Base-by-base conservation (phyloP, 805 yeast genomes). In the Wickerhamiella parazyma region DNA sequence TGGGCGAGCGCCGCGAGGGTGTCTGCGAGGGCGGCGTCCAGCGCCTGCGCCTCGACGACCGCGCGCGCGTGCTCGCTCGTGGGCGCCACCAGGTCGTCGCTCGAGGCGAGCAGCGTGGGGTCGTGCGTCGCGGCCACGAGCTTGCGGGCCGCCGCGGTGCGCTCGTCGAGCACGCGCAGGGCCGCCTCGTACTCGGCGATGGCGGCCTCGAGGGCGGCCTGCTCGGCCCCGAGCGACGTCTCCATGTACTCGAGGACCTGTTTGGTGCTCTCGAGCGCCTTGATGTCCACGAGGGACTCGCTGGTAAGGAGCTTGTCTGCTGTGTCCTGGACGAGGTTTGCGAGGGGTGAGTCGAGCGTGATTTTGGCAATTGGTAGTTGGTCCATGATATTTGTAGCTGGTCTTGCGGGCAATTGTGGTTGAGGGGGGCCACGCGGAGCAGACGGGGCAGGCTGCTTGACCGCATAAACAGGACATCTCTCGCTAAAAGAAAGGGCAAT, bases 11-110 rank as follows among this genome's bases (percentile, higher is more conserved):
- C 67, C 45, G 71, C 67, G 5, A 75, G 63, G 0, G 87, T 67
- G 55, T 87, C 95, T 24, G 72, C 71, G n/a, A 78, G 69, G 1
- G 94, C 82, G 47, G 70, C 68, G 42, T 80, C 82, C 33, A 74
- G 78, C 16, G 86, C 71, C 0, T 74, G 73, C 1, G 79, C 62
- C 17, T 71, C 71, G 55, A 80, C 78, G 11, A 80, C 54, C 56
- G 83, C 94, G 45, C 72, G 69, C 44, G 70, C 67, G 1, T 70
- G 76, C 0, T 66, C 63, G 1, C 75, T 70, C 44, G 72, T 77
- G 0, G 77, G 73, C 28, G 65, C 61, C 1, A 75, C 61, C 2
- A 69, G 49, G 9, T 67, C 66, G 44, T 69, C 75, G 2, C 70
- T 55, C 28, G 67, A 59, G 6, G 63, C 62, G 10, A 33, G 21